Evolutionary conservation across 768 basidiomycete species (phyloP), one percentile per base, ranked within the genome.

Genomic region (Pseudohyphozyma bogoriensis): DNA sequence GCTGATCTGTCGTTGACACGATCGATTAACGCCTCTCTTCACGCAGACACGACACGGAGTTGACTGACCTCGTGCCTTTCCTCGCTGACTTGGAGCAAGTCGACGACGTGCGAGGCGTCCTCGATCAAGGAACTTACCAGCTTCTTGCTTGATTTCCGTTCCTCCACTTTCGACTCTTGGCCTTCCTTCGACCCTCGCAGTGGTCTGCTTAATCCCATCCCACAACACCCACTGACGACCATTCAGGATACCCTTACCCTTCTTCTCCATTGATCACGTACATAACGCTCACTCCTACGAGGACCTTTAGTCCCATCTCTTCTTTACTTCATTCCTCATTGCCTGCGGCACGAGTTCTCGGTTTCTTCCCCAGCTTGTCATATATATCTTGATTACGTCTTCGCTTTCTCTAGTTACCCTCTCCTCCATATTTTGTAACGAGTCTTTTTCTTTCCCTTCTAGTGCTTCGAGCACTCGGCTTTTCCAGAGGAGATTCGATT

Each of bases 1-100:
- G 11, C 37, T 46, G 8, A n/a, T n/a, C n/a, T n/a, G 24, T 9
- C 45, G 3, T 26, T 46, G 24, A 18, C 28, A 16, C 29, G 47
- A 26, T 9, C 47, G 5, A 13, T 29, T 49, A 18, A 12, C 45
- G 24, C 4, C 12, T 36, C 16, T 22, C 10, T 26, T 15, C n/a
- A 2, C 11, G 91, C 75, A 92, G 92, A 13, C 93, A 96, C 70
- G 93, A 97, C 72, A 93, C 92, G 50, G 93, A 97, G 73, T 80
- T 99, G 65, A 95, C 89, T 42, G 93, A 97, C 75, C 78, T 97
- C 54, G 84, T 91, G 58, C 89, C 91, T 32, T 97, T 99, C 81
- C 80, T 99, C 64, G 77, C 87, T 37, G 95, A 99, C 75, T 79
- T 99, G 37, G 81, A 77, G 36, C 78, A 79, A 29, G 89, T 91